Base-by-base conservation (phyloP, 2,329 filamentous ascomycete genomes). In the Colletotrichum siamense region DNA sequence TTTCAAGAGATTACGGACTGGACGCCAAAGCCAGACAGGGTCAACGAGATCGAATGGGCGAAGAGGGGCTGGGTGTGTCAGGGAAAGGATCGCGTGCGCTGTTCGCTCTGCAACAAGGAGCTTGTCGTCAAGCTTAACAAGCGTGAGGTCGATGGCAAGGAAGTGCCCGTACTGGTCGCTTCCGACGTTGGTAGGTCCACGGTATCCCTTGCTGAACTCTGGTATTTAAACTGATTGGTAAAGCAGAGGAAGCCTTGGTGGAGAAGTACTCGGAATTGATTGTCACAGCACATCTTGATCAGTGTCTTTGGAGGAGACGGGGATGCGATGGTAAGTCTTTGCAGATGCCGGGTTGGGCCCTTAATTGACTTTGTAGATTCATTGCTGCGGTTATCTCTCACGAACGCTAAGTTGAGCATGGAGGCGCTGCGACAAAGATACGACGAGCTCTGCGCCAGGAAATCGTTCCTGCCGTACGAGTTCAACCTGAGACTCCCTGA, bases 21-120 rank as follows among this genome's bases (percentile, higher is more conserved):
- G 96, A 94, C 95, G n/a, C 94, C 95, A 0, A 99, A 99, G 83
- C 96, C 97, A 0, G 92, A 96, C 69, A 89, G 89, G 39, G 93
- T 99, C 80, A 95, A 92, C 82, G 97, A 99, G 85, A 93, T 98
- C 9, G 94, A 96, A 83, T 99, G 97, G 97, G 96, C 96, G 1
- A 98, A 96, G 87, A 89, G 95, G 75, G 96, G 96, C 1, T 99
- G 97, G 96, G 89, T 94, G 6, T 98, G 96, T 81, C 92, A 94
- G 62, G 94, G 94, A 80, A 92, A 93, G 78, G 96, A 98, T 84
- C 94, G 94, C 6, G 95, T 99, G 18, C 92, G 93, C 22, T 99
- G 97, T 83, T 93, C 94, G 55, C 92, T 96, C 4, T 99, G 97
- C 82, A 94, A 94, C 82, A 94, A 94, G 80, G 95, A 98, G 80